Evolutionary conservation across 148 eudicot species (phyloP), one percentile per base, ranked within the genome.

Genomic region (Cornus suecica): DNA sequence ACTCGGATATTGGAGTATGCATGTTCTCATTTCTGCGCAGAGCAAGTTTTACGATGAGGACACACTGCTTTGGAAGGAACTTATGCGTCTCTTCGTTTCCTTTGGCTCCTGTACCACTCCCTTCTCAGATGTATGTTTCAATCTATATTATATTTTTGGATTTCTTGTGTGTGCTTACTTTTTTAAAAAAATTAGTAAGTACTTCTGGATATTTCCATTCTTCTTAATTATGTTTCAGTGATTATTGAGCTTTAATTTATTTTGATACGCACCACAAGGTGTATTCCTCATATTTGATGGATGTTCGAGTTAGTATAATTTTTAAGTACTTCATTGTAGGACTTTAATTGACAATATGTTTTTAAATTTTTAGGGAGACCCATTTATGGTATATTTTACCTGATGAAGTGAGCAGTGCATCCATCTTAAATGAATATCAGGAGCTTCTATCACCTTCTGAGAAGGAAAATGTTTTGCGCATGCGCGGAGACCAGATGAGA

Each of bases 311-410:
- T 48, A 48, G 13, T 48, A 48, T 48, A 3, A 4, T 11, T 48
- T 48, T 48, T 16, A 13, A 48, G 54, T 11, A 13, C 20, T 48
- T 48, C 2, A 3, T 51, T 14, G 15, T 16, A 25, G 69, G 41
- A 74, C 69, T 41, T 37, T 41, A 11, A 42, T 48, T 42, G 5
- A 6, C n/a, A 14, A 64, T 26, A 0, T 26, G 4, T 74, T 22
- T 31, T 45, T 74, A 34, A 20, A 63, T 80, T 32, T 74, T 4
- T 73, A 94, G 98, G 95, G 98, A 94, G 83, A 85, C 87, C 41
- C 98, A 94, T 85, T 56, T 94, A 42, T 94, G 98, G 98, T 92
- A 83, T 77, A 81, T 89, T 72, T 66, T 81, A 78, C 98, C 98
- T 2, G 77, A 86, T 74, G 93, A 94, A 86, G 88, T 94, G 71